Evolutionary conservation across 192 early-diverging fungal genomes (phyloP), one percentile per base, ranked within the genome.

Genomic region (Coemansia brasiliensis): DNA sequence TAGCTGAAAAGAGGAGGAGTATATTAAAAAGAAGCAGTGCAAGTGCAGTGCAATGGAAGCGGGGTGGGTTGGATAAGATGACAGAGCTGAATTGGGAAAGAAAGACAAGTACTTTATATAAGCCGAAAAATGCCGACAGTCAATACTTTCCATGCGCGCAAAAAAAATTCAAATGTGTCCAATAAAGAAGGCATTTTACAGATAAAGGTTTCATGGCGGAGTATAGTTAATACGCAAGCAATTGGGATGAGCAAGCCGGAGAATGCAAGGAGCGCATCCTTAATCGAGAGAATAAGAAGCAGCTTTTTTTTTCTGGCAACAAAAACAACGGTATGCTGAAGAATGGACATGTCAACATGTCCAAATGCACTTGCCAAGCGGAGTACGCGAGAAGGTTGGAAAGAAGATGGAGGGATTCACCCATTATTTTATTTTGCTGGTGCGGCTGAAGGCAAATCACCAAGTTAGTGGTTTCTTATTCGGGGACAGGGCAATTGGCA

Each of bases 401-500:
- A 48, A n/a, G n/a, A 48, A 48, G 27, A 48, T 48, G 22, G 21
- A 16, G 46, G 27, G 59, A 50, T 41, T 50, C 35, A 10, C 59
- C 38, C n/a, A 18, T 27, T 29, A 43, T 43, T 56, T 42, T 35
- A 42, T 56, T 42, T 42, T 52, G 49, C 59, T 61, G 59, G 50
- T 29, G 58, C 58, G 17, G 41, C 40, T 41, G 44, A n/a, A 15
- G 50, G 59, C 39, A 52, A 61, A 61, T 52, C 59, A 26, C 59
- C 49, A 27, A 52, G 59, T 61, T 61, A 61, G 59, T 43, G 49
- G 50, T 61, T 61, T 42, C 59, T 52, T 61, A 51, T 60, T 60
- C 26, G 48, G 40, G 58, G 39, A 27, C 26, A 25, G 5, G 22
- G 26, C 35, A 20, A 49, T 15, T 16, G 24, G 24, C n/a, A 17